Percentiles rank a stretch among this genome's conserved stretches.
Evolutionary conservation across 306 rosid species (phyloP).

Genomic region (Albizia julibrissin): DNA sequence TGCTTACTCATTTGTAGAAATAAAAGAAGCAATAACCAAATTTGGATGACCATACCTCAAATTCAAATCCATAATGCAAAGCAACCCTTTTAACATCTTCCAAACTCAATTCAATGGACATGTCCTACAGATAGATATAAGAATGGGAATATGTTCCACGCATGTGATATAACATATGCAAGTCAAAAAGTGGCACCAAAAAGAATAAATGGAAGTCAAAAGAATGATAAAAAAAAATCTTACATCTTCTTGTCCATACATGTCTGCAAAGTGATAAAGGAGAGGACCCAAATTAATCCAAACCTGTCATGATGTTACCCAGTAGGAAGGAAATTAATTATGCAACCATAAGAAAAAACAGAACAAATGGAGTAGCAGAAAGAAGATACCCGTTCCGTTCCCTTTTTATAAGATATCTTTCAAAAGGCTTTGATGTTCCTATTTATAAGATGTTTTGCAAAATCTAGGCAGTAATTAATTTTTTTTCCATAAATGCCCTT

Average conservation of each 20-base stretch:
- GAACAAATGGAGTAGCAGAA: neutral
- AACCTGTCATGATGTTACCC: slow-evolving; percentile 66
- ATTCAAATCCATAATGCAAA: slow-evolving; percentile 71
- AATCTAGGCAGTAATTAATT: neutral
- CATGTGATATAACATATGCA: neutral
- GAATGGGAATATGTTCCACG: slow-evolving; percentile 4
- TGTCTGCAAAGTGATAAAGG: slow-evolving; percentile 91
- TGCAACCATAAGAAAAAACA: slow-evolving; percentile 4
- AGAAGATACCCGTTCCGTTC: neutral
- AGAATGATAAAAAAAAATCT: slow-evolving; percentile 23
- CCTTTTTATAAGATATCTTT: neutral
- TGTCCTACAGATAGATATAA: slow-evolving; percentile 56
- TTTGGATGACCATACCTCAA: slow-evolving; percentile 63
- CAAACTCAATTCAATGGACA: slow-evolving; percentile 93
- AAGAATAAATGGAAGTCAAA: neutral
- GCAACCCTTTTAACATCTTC: slow-evolving; percentile 90
- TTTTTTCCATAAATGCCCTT: neutral
- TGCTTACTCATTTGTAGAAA: slow-evolving; percentile 15
- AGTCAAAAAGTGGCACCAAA: neutral
- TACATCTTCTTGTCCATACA: slow-evolving; percentile 91
- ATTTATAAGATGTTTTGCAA: neutral
- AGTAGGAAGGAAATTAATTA: slow-evolving; percentile 1
- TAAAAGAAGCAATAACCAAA: slow-evolving; percentile 4
- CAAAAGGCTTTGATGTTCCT: neutral
- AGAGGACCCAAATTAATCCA: slow-evolving; percentile 98